phyloP scores from a whole-genome alignment of 2,329 filamentous ascomycete genomes.

The Scedosporium apiospermum region DNA sequence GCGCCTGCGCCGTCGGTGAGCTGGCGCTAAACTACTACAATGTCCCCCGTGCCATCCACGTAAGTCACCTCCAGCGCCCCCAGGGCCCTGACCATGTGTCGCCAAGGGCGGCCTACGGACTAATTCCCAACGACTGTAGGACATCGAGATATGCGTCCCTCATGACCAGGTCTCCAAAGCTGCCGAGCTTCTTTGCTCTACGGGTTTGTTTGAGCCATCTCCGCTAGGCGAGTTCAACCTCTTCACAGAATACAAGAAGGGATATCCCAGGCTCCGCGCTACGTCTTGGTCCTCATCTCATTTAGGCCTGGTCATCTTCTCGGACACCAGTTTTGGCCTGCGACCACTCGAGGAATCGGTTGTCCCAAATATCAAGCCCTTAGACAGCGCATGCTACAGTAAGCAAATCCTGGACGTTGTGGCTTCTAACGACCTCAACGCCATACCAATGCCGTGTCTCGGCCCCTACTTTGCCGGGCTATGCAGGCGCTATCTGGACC shows the following conservation, averaged over 20 bases:
- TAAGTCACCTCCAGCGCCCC: too few relatives aligned
- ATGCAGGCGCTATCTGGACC: slow-evolving; percentile 12
- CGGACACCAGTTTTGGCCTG: slow-evolving; percentile 10
- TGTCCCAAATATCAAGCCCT: not conserved
- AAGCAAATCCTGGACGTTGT: slow-evolving; percentile 10
- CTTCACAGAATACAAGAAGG: slow-evolving; percentile 16
- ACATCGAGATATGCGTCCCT: slow-evolving; percentile 12
- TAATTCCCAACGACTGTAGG: slow-evolving; percentile 4
- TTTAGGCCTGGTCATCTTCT: slow-evolving; percentile 11
- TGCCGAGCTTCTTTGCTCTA: slow-evolving; percentile 10
- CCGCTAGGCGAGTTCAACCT: slow-evolving; percentile 11
- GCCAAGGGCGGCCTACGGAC: too few relatives aligned
- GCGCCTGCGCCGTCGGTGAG: too few relatives aligned
- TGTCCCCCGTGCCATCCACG: too few relatives aligned
- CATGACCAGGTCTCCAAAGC: slow-evolving; percentile 6
- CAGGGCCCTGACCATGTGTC: too few relatives aligned
- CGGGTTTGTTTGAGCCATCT: slow-evolving; percentile 10
- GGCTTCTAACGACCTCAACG: slow-evolving; percentile 6
- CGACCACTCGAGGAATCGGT: slow-evolving; percentile 9
- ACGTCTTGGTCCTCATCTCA: slow-evolving; percentile 7
- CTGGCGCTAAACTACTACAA: too few relatives aligned
- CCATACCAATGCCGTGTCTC: slow-evolving; percentile 14
- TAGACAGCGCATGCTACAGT: slow-evolving; percentile 4
- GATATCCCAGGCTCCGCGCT: slow-evolving; percentile 12
- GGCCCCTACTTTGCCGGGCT: slow-evolving; percentile 9